Base-by-base conservation (phyloP, 345 rosid genomes). In the Reutealis trisperma region DNA sequence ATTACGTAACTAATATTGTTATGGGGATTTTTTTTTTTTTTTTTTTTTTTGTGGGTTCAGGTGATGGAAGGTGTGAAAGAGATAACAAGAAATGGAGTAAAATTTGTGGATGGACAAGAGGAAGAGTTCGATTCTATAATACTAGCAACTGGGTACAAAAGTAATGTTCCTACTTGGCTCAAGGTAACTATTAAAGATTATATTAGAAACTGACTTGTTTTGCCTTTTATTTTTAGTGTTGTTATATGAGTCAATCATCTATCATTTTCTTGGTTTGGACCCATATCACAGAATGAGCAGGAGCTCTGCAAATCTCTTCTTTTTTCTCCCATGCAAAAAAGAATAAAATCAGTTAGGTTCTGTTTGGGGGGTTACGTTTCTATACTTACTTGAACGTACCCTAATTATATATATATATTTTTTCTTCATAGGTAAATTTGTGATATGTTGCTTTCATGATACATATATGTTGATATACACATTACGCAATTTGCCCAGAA, bases 151-250 rank as follows among this genome's bases (percentile, higher is more conserved):
- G 99, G 99, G 22, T 95, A 92, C 83, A 90, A 84, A 81, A 95
- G 99, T 87, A 95, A 86, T 15, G 99, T 95, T 45, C 93, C 97
- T 72, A 76, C 83, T 85, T 95, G 99, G 99, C 95, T 95, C 78
- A 86, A 87, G 96, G 99, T 95, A 83, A n/a, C 24, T 55, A 22
- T 11, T 24, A 14, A 63, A 15, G 0, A 30, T 27, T 0, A 27
- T 1, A 47, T 16, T 51, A 54, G 19, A 49, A 49, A 2, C 24
- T 27, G 18, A 32, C 45, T 1, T 18, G 59, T 47, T 8, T 11
- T 21, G 54, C 52, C 18, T 57, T 71, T 30, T 6, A 15, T 60
- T 27, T 75, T 77, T 83, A 77, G 85, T 79, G 71, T 85, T 82
- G 83, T 66, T 86, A 47, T 75, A 32, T 80, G 84, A 70, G 81